Percentiles rank a stretch among this genome's conserved stretches.
These are phyloP conservation scores for Fusarium oxysporum DNA, from an alignment of 2,329 filamentous ascomycete species.

Conservation along the genomic window DNA sequence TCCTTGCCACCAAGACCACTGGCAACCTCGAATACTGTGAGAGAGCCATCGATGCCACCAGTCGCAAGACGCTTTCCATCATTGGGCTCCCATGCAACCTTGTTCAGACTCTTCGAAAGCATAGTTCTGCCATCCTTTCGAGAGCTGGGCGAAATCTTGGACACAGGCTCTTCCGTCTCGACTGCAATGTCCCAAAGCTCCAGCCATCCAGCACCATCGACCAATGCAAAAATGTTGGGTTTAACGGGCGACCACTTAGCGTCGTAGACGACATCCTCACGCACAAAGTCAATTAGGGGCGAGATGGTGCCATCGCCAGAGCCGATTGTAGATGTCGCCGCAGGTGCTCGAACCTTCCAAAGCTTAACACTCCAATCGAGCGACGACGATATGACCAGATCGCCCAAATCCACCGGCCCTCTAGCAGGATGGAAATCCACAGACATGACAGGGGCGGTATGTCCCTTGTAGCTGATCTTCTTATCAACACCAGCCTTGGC, in stretches of 20 bases:
- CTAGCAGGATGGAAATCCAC: constrained; percentile 94
- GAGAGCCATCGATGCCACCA: constrained; percentile 89
- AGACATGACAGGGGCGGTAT: constrained; percentile 94
- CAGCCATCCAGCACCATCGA: constrained; percentile 90
- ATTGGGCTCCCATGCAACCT: constrained; percentile 90
- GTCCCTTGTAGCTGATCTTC: constrained; percentile 87
- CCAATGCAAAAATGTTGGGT: constrained; percentile 92
- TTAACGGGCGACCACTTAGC: constrained; percentile 95
- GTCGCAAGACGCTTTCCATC: constrained; percentile 90
- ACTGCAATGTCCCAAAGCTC: constrained; percentile 96
- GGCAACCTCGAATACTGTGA: constrained; percentile 94
- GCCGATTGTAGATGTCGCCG: constrained; percentile 73
- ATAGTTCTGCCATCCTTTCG: constrained; percentile 74
- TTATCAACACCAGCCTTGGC: constrained; percentile 96
- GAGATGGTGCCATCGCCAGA: constrained; percentile 66
- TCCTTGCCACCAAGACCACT: constrained; percentile 86
- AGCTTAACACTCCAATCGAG: constrained; percentile 98
- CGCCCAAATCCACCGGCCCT: constrained; percentile 92
- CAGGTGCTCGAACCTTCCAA: constrained; percentile 91
- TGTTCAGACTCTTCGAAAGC: constrained; percentile 89
- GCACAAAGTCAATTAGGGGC: constrained; percentile 88
- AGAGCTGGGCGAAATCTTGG: constrained; percentile 78
- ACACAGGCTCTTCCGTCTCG: constrained; percentile 91
- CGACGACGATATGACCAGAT: constrained; percentile 90
- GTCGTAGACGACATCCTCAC: constrained; percentile 97